Evolutionary conservation across 495 filamentous ascomycete species (phyloP), one percentile per base, ranked within the genome.

Genomic region (Lichenothelia convexa): DNA sequence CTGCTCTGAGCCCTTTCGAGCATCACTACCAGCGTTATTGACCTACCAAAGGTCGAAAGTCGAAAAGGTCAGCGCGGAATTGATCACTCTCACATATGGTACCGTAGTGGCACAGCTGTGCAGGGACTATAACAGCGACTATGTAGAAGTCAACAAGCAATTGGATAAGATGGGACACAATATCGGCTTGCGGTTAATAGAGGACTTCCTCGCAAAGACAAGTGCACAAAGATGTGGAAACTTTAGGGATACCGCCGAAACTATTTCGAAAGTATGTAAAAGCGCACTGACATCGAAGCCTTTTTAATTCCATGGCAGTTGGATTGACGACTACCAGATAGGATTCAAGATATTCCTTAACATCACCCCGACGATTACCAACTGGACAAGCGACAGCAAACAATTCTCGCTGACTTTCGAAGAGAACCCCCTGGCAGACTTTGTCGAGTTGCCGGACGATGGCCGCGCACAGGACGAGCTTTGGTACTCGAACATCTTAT

Each of bases 301-400:
- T 17, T 11, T 29, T 9, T 29, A 29, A 9, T 29, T 1, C 9
- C 1, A 29, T 30, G 26, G 34, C 17, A 17, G 20, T 21, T 17
- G n/a, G n/a, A 22, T 36, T 44, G 19, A 40, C 27, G 18, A 7
- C 23, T 18, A 7, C 18, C 46, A 94, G 86, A 77, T 94, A 43
- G 89, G 89, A 38, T 97, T 97, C 61, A 95, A 95, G 65, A 91
- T 95, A 40, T 97, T 97, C 56, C 71, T 97, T 38, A 97, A 97
- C 47, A 82, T 94, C 46, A 85, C 85, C n/a, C 89, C 89, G 3
- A 80, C 78, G 3, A 76, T 95, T 45, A 81, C 84, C 33, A 93
- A 93, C 54, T 95, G 89, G 89, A 78, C 83, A 18, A 79, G 70
- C 55, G 89, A 97, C 60, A 86, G 75, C 60, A 93, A 93, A 50